These are phyloP conservation scores for Fraxinus paxiana DNA, from an alignment of 305 asterid species.

Conservation along the genomic window DNA sequence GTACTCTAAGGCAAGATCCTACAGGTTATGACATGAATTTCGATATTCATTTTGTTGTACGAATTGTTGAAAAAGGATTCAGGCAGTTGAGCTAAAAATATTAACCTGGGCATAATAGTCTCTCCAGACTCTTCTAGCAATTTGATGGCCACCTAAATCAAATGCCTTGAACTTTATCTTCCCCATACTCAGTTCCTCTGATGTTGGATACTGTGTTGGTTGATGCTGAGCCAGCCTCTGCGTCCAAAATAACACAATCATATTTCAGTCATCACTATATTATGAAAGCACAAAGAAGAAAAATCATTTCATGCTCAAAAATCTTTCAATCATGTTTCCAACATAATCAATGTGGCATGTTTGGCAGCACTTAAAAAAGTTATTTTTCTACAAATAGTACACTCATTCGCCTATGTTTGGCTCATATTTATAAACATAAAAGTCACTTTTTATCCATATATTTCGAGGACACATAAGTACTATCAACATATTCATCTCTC, in stretches of 20 bases:
- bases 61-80: not conserved
- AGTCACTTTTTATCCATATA: not conserved
- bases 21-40: not conserved
- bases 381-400: not conserved
- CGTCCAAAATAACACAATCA: conserved; percentile 19
- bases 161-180: conserved; percentile 46
- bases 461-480: not conserved
- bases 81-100: not conserved
- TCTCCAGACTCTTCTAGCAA: conserved; percentile 55
- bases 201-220: conserved; percentile 53
- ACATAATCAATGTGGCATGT: not conserved
- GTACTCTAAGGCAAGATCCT: not conserved
- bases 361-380: not conserved
- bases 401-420: not conserved
- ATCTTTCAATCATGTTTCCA: not conserved
- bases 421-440: not conserved
- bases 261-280: not conserved
- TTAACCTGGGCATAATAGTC: conserved; percentile 53
- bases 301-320: not conserved
- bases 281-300: not conserved
- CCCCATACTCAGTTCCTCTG: conserved; percentile 53
- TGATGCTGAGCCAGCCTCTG: conserved; percentile 54
- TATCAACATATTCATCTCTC: not conserved
- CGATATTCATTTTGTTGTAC: not conserved
- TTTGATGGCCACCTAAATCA: conserved; percentile 56